phyloP scores from a whole-genome alignment of 345 rosid species.

The Gossypioides kirkii region DNA sequence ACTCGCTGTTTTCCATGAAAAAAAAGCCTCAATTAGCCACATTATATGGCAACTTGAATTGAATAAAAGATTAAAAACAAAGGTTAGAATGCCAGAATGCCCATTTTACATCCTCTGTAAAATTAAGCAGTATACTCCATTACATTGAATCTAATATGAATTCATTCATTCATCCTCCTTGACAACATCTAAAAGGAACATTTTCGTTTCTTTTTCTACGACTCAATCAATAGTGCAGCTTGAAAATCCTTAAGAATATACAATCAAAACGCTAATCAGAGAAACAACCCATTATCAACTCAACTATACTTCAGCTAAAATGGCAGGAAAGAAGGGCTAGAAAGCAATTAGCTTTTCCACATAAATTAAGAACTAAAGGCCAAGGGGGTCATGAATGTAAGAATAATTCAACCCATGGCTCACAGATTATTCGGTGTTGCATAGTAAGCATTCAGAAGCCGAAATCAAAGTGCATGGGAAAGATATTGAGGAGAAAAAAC shows the following conservation, averaged over 20 bases:
- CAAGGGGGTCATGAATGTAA: neutral
- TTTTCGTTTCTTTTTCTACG: neutral
- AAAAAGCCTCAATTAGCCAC: neutral
- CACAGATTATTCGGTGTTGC: neutral
- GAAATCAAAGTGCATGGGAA: neutral
- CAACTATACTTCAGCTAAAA: neutral
- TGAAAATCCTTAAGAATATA: neutral
- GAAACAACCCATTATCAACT: neutral
- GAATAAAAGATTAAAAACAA: neutral
- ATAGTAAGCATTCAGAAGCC: neutral
- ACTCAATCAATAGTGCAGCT: neutral
- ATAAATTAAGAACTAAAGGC: neutral
- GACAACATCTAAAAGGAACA: neutral
- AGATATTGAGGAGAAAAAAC: neutral
- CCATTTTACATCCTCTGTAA: neutral
- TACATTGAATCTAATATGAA: neutral
- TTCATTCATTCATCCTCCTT: neutral
- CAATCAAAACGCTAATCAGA: neutral
- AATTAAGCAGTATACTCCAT: neutral
- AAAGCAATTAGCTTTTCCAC: neutral
- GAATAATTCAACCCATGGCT: neutral
- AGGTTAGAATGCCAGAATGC: neutral
- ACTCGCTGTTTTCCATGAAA: neutral
- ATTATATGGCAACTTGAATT: slow-evolving; percentile 1
- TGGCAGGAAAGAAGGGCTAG: neutral